Percentiles rank a stretch among this genome's conserved stretches.
Evolutionary conservation across 352 stramenopile species (phyloP).

Genomic region (Phytophthora fragariae): DNA sequence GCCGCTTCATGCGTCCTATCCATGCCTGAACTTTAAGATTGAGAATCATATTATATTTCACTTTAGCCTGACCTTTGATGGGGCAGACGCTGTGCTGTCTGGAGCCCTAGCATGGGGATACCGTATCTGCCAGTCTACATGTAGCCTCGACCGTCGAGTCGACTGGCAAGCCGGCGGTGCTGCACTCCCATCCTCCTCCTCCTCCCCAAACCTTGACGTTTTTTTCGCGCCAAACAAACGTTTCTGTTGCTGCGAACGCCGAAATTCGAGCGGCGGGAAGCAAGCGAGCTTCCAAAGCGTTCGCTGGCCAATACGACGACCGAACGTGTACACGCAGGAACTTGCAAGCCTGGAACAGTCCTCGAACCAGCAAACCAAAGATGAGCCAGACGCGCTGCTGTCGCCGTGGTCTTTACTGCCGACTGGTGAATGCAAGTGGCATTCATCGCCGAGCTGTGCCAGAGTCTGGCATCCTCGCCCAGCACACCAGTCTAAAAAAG

Average conservation of each 20-base stretch:
- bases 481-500: neutral
- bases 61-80: no score
- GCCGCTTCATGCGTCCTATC: constrained; percentile 17
- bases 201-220: no score
- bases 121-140: no score
- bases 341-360: neutral
- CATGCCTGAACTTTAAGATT: constrained; percentile 9
- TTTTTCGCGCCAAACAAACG: no score
- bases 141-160: no score
- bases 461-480: neutral
- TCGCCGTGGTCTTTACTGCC: neutral
- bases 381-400: constrained; percentile 4
- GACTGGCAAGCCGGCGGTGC: no score
- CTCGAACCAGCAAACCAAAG: constrained; percentile 17
- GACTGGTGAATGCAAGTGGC: neutral
- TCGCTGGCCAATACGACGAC: constrained; percentile 10
- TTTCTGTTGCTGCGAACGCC: constrained; percentile 7
- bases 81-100: neutral
- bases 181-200: no score
- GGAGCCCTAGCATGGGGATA: neutral
- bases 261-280: constrained; percentile 4
- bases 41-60: neutral
- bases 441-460: neutral
- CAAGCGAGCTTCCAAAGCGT: constrained; percentile 8
- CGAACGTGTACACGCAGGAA: constrained; percentile 12